Evolutionary conservation across 2,329 filamentous ascomycete species (phyloP).

Genomic region (Penicillium occitanis): DNA sequence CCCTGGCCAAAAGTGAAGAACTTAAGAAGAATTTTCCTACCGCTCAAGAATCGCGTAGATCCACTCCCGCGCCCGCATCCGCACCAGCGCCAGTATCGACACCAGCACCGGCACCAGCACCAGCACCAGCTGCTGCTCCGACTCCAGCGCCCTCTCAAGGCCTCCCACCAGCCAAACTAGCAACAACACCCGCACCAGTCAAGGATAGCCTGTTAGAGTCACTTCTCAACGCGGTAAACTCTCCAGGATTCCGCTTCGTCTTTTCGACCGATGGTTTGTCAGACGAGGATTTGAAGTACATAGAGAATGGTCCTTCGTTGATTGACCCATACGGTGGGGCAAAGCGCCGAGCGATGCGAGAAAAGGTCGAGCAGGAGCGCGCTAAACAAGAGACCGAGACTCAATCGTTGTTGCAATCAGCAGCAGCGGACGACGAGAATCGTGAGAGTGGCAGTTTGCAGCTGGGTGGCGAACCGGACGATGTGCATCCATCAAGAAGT

Average conservation of each 20-base stretch:
- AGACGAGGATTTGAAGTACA: slow-evolving; percentile 52
- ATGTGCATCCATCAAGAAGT: slow-evolving; percentile 56
- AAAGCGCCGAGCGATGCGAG: slow-evolving; percentile 74
- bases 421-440: slow-evolving; percentile 69
- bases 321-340: slow-evolving; percentile 81
- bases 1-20: slow-evolving; percentile 40
- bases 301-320: slow-evolving; percentile 67
- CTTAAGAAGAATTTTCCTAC: slow-evolving; percentile 34
- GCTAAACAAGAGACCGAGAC: slow-evolving; percentile 55
- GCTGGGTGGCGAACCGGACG: slow-evolving; percentile 88
- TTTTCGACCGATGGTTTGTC: slow-evolving; percentile 52
- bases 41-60: slow-evolving; percentile 28
- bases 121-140: slow-evolving; percentile 21
- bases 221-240: slow-evolving; percentile 50
- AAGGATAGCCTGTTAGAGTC: slow-evolving; percentile 39
- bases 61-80: slow-evolving; percentile 26
- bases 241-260: slow-evolving; percentile 53
- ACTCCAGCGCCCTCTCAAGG: slow-evolving; percentile 27
- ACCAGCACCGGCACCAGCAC: slow-evolving; percentile 25
- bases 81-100: slow-evolving; percentile 15
- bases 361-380: slow-evolving; percentile 65
- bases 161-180: slow-evolving; percentile 23
- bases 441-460: slow-evolving; percentile 83
- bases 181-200: slow-evolving; percentile 25
- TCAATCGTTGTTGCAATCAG: slow-evolving; percentile 53